Conservation (phyloP, 106 monocot species). For the Cymbidium sinense region DNA sequence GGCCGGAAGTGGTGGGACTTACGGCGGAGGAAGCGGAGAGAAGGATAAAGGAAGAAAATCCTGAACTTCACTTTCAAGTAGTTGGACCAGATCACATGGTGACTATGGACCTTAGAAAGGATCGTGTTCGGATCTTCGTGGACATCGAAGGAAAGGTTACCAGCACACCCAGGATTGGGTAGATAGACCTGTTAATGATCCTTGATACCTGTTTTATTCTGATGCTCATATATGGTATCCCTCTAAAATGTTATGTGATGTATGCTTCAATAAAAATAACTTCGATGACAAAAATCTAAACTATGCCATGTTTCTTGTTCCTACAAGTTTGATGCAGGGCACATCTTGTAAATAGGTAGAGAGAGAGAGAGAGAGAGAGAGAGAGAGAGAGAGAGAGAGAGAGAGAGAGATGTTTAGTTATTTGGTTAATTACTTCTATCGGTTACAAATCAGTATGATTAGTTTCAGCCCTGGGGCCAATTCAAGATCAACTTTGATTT, state of each 20-base stretch:
- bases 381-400: no score
- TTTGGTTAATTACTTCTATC: no score
- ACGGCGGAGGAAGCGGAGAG: slow-evolving; percentile 16
- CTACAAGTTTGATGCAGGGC: neutral
- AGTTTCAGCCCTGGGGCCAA: no score
- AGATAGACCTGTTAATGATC: neutral
- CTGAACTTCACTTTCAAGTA: slow-evolving; percentile 2
- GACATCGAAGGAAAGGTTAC: slow-evolving; percentile 11
- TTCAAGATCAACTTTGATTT: no score
- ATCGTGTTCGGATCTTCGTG: slow-evolving; percentile 18
- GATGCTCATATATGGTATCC: neutral
- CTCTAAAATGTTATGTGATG: neutral
- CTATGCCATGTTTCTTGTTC: neutral
- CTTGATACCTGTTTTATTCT: neutral
- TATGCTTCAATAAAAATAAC: neutral
- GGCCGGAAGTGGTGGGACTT: slow-evolving; percentile 25
- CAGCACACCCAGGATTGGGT: slow-evolving; percentile 9
- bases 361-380: no score
- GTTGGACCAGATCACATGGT: slow-evolving; percentile 5
- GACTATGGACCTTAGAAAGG: slow-evolving; percentile 3
- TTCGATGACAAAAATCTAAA: neutral
- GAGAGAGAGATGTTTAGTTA: no score
- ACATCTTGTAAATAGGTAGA: no score
- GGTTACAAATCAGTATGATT: no score
- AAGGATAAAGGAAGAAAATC: slow-evolving; percentile 14